Percentiles rank a stretch among this genome's conserved stretches.
Conservation (phyloP, 495 filamentous ascomycete genomes). For the Pyrenopolyporus hunteri region DNA sequence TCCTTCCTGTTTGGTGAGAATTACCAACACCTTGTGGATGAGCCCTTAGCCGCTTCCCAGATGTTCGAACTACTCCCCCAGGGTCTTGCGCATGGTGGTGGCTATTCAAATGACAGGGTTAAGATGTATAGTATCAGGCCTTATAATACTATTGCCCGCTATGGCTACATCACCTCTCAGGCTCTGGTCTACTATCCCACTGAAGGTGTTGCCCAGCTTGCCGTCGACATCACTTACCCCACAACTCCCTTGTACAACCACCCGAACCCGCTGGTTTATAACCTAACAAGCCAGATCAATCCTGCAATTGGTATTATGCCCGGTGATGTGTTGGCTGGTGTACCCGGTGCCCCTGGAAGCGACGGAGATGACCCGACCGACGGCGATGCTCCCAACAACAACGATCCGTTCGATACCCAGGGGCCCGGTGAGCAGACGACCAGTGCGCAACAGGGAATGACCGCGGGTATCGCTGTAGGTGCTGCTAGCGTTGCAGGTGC, state of each 20-base stretch:
- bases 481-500: conserved; percentile 80
- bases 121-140: conserved; percentile 77
- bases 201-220: conserved; percentile 65
- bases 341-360: conserved; percentile 36
- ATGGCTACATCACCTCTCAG: conserved; percentile 84
- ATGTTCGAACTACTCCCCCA: conserved; percentile 83
- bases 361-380: conserved; percentile 28
- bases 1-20: conserved; percentile 82
- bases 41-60: conserved; percentile 74
- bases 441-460: conserved; percentile 68
- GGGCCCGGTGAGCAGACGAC: conserved; percentile 51
- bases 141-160: conserved; percentile 69
- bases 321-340: conserved; percentile 54
- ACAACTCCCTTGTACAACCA: conserved; percentile 76
- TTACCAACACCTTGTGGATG: conserved; percentile 78
- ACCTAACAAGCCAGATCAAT: conserved; percentile 82
- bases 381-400: conserved; percentile 39
- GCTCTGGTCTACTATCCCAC: conserved; percentile 76
- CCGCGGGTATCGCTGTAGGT: conserved; percentile 81
- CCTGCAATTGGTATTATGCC: conserved; percentile 79
- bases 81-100: conserved; percentile 72
- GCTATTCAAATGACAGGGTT: conserved; percentile 57
- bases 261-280: conserved; percentile 60
- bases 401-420: conserved; percentile 49
- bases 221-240: conserved; percentile 69